phyloP scores from a whole-genome alignment of 495 filamentous ascomycete species.

The Penicillium manginii region DNA sequence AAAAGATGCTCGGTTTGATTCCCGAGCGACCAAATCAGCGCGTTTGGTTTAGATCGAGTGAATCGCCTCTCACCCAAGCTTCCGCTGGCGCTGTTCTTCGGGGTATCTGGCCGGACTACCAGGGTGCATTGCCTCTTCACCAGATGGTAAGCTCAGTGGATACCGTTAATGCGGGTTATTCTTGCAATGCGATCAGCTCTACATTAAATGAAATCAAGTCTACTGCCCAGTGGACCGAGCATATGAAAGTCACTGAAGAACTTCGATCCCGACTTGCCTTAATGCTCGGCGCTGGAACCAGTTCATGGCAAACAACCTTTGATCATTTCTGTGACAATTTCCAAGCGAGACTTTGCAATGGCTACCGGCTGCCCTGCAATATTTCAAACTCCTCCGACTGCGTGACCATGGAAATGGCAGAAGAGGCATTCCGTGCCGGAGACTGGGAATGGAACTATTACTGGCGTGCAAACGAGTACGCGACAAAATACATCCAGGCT shows the following conservation, averaged over 20 bases:
- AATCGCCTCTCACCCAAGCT: slow-evolving; percentile 41
- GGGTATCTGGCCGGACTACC: slow-evolving; percentile 41
- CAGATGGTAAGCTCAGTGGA: slow-evolving; percentile 43
- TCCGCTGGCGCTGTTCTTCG: slow-evolving; percentile 45
- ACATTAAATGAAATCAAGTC: slow-evolving; percentile 34
- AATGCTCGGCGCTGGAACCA: slow-evolving; percentile 39
- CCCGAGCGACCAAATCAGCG: slow-evolving; percentile 30
- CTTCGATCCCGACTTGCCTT: slow-evolving; percentile 37
- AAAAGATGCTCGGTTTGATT: slow-evolving; percentile 38
- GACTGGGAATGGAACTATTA: slow-evolving; percentile 54
- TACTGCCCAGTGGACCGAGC: slow-evolving; percentile 40
- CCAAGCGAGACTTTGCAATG: slow-evolving; percentile 48
- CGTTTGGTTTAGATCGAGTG: slow-evolving; percentile 48
- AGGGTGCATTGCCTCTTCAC: slow-evolving; percentile 41
- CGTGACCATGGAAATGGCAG: slow-evolving; percentile 36
- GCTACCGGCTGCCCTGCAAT: slow-evolving; percentile 43
- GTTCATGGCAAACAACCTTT: slow-evolving; percentile 42
- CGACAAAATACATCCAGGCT: slow-evolving; percentile 41
- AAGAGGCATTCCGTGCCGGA: slow-evolving; percentile 48
- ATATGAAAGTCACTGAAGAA: slow-evolving; percentile 35
- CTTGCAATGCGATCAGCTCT: slow-evolving; percentile 33
- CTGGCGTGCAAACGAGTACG: slow-evolving; percentile 43
- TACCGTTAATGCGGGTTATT: slow-evolving; percentile 44
- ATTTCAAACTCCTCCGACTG: slow-evolving; percentile 33
- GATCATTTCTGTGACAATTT: slow-evolving; percentile 53